Percentiles rank a stretch among this genome's conserved stretches.
These are phyloP conservation scores for Cyathus striatus DNA, from an alignment of 768 basidiomycete genomes.

Conservation along the genomic window DNA sequence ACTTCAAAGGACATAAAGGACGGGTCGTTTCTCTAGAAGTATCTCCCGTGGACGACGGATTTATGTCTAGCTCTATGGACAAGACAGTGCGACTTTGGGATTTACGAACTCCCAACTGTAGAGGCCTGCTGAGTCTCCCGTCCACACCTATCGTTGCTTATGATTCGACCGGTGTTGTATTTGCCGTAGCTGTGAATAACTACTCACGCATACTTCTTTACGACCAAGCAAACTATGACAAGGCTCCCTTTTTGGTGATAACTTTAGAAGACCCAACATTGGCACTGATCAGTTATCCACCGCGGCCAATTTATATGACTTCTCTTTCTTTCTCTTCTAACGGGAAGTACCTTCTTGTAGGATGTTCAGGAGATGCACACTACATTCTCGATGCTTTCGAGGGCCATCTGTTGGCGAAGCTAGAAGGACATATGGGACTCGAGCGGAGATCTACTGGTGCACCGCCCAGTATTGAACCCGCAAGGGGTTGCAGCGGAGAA, in stretches of 20 bases:
- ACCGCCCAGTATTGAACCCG: conserved; percentile 56
- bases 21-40: conserved; percentile 88
- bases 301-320: conserved; percentile 86
- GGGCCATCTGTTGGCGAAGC: conserved; percentile 75
- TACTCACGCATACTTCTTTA: conserved; percentile 82
- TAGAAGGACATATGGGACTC: conserved; percentile 81
- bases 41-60: conserved; percentile 89
- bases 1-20: conserved; percentile 92
- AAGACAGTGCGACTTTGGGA: conserved; percentile 97
- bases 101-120: conserved; percentile 70
- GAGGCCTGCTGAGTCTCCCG: conserved; percentile 74
- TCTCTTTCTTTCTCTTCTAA: conserved; percentile 87
- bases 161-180: conserved; percentile 76
- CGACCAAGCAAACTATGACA: conserved; percentile 83
- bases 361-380: conserved; percentile 89
- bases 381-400: conserved; percentile 92
- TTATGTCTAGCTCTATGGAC: conserved; percentile 93
- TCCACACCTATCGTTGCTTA: conserved; percentile 78
- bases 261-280: conserved; percentile 80
- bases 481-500: conserved; percentile 83
- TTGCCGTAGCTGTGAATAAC: conserved; percentile 81
- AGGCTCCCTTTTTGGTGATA: conserved; percentile 84
- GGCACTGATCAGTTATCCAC: conserved; percentile 73
- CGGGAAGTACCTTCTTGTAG: conserved; percentile 85
- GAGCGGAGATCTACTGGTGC: conserved; percentile 58